Base-by-base conservation (phyloP, 2,329 filamentous ascomycete genomes). In the Capronia americana region DNA sequence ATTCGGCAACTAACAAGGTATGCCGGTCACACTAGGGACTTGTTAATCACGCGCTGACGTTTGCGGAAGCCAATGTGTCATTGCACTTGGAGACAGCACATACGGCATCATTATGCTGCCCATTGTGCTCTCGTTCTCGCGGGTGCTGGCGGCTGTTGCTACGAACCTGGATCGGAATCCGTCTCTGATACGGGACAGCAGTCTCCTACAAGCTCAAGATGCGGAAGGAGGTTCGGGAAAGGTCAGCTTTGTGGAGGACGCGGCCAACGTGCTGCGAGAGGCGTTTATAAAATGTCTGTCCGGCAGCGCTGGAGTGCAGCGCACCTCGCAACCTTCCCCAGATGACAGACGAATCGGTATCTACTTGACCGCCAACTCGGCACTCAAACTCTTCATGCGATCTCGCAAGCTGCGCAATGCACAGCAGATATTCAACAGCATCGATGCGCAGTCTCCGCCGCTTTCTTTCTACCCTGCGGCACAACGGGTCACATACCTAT, bases 361-460 rank as follows among this genome's bases (percentile, higher is more conserved):
- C 69, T 97, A 97, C 79, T 88, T 92, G 65, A 93, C 96, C 79
- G 93, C 93, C 66, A 97, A 97, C 75, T 85, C 97, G 26, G 95
- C 93, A 44, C 81, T 97, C 57, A 94, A 93, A 77, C 86, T 97
- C 2, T 84, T 97, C 7, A 96, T 96, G 75, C 91, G 92, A 85
- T 95, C 92, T 75, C 87, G 89, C 41, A 95, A 94, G 77, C 91
- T 91, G 2, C 87, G 92, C 68, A 89, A 93, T 63, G 93, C 92
- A 17, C 91, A 92, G 70, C 92, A 94, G 77, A 91, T 97, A 73
- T 95, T 97, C 75, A 90, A 89, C 71, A 96, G 95, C 75, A 94
- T 97, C 70, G 89, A 88, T 57, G 89, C 91, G 64, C 90, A 92
- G 70, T 93, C 92, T 0, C 93, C 93, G 0, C 92, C 92, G 0